Base-by-base conservation (phyloP, 2,329 filamentous ascomycete genomes). In the Botrytis sinoallii region DNA sequence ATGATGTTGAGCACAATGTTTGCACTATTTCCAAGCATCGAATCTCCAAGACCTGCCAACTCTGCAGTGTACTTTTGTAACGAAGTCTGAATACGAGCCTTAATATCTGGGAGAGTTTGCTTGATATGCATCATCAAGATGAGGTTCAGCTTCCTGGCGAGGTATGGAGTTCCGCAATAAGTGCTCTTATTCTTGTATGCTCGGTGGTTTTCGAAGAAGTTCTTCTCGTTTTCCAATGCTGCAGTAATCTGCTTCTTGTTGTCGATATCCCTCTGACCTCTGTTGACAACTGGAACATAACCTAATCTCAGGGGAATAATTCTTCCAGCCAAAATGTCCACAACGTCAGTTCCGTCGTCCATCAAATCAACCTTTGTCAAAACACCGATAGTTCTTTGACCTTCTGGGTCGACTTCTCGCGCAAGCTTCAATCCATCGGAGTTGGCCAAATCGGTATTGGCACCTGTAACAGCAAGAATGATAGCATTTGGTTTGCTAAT, bases 71-170 rank as follows among this genome's bases (percentile, higher is more conserved):
- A 99, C 83, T 99, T 99, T 82, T 95, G 92, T 75, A 99, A 86
- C 22, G 95, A 98, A 78, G 93, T 92, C n/a, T 93, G 89, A 79
- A 99, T 99, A 76, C 97, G 92, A 22, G 93, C 94, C 86, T 99
- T 99, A 87, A 99, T 99, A 82, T 99, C 96, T 59, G 96, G 96
- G 22, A 99, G 89, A 1, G 96, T 99, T 86, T 99, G 95, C 85
- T 99, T 99, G 87, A 99, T 99, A 86, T 99, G 96, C 96, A 99
- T 99, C 95, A 99, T 98, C 79, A 99, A 88, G 81, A 99, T 98
- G 80, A 99, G 87, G 84, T 99, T 99, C 75, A 99, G 89, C 85
- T 99, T 99, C 78, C 95, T 91, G 6, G 96, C 96, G 75, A 99
- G 87, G 82, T 99, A 99, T 6, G 96, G 96, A 4, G 96, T 99